phyloP scores from a whole-genome alignment of 2,329 filamentous ascomycete species.

The Blastomyces percursus region DNA sequence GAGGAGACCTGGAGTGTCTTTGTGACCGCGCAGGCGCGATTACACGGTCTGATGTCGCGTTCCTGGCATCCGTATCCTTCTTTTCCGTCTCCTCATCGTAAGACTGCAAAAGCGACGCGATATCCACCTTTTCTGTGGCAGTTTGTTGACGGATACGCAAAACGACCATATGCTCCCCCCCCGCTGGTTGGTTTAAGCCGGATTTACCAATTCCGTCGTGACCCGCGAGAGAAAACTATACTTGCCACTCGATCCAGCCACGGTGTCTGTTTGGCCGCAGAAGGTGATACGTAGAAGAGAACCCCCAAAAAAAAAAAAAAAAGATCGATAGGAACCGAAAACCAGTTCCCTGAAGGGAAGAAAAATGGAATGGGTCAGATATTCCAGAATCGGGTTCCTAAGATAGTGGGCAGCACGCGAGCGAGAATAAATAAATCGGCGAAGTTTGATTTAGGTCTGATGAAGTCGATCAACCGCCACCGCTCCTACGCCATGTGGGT shows the following conservation, averaged over 20 bases:
- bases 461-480: constrained; percentile 5
- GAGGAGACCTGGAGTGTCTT: not conserved
- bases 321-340: not conserved
- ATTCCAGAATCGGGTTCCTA: constrained; percentile 3
- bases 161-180: constrained; percentile 5
- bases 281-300: not conserved
- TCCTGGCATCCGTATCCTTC: constrained; percentile 9
- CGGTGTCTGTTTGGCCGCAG: not conserved
- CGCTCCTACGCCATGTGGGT: constrained; percentile 6
- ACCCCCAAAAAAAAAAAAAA: not conserved
- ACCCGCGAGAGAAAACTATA: not conserved
- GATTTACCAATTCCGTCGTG: not conserved
- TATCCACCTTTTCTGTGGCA: constrained; percentile 17
- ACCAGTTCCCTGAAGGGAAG: not conserved
- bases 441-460: not conserved
- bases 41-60: constrained; percentile 4
- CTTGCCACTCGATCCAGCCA: constrained; percentile 1
- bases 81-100: constrained; percentile 15
- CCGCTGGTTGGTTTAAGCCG: not conserved
- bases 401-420: not conserved
- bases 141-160: constrained; percentile 8
- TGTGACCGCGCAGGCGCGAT: not conserved
- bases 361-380: not conserved
- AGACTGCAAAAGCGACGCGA: constrained; percentile 15
- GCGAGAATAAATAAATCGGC: constrained; percentile 1